A percentile compares a stretch with the other conserved stretches of the same genome.
phyloP scores from a whole-genome alignment of 2,329 filamentous ascomycete species.

The Aspergillus novofumigatus region DNA sequence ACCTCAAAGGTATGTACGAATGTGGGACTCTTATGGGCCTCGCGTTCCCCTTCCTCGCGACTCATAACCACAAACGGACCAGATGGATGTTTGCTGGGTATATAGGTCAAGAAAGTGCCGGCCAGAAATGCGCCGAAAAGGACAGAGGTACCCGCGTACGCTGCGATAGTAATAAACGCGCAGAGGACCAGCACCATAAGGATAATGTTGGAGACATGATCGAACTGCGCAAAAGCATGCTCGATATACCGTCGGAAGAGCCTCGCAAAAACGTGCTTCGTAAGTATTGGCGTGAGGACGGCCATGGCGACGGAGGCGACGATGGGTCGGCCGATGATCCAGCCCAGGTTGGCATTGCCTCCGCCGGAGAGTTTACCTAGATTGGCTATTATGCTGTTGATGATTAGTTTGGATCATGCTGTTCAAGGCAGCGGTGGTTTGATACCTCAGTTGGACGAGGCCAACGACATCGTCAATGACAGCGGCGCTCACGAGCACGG shows the following conservation, averaged over 20 bases:
- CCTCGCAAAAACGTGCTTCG: slow-evolving; percentile 38
- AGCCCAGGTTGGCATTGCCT: slow-evolving; percentile 28
- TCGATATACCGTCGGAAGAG: slow-evolving; percentile 35
- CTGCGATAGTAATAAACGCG: slow-evolving; percentile 31
- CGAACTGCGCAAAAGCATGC: slow-evolving; percentile 29
- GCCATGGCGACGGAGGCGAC: slow-evolving; percentile 36
- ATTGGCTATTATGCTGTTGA: slow-evolving; percentile 31
- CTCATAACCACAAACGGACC: slow-evolving; percentile 34
- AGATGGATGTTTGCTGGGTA: slow-evolving; percentile 34
- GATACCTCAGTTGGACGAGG: slow-evolving; percentile 35
- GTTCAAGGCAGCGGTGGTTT: not conserved
- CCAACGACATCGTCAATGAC: slow-evolving; percentile 47
- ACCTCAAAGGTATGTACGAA: slow-evolving; percentile 39
- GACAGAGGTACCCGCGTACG: slow-evolving; percentile 36
- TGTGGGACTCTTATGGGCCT: slow-evolving; percentile 32
- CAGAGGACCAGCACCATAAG: slow-evolving; percentile 34
- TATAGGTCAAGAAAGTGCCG: slow-evolving; percentile 33
- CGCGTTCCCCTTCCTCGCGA: slow-evolving; percentile 31
- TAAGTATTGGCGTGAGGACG: slow-evolving; percentile 31
- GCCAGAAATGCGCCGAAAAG: slow-evolving; percentile 37
- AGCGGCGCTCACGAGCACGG: slow-evolving; percentile 44
- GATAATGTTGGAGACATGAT: slow-evolving; percentile 31
- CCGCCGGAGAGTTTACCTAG: slow-evolving; percentile 18
- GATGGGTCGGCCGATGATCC: slow-evolving; percentile 38
- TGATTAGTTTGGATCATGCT: not conserved